Conservation (phyloP, 305 asterid genomes). For the Ilex paraguariensis region DNA sequence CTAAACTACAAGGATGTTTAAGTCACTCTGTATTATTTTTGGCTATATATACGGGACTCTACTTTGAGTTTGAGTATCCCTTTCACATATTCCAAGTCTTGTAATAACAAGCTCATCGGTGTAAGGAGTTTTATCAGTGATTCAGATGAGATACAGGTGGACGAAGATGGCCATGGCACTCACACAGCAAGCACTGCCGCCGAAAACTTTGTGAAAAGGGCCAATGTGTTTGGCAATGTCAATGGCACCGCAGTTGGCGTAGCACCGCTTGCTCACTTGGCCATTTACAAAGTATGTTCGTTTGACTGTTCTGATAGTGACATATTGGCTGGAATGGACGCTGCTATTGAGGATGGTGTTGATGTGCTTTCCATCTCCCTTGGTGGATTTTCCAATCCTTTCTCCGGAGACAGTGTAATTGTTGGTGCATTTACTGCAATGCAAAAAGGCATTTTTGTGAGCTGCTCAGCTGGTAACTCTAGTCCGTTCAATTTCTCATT, state of each 20-base stretch:
- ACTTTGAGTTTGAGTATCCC: too few relatives aligned
- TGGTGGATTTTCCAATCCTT: background rate
- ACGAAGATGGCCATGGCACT: background rate
- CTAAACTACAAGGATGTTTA: too few relatives aligned
- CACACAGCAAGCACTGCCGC: conserved; percentile 3
- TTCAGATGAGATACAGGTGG: background rate
- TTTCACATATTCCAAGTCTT: too few relatives aligned
- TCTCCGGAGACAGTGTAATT: conserved; percentile 1
- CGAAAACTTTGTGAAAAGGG: conserved; percentile 1
- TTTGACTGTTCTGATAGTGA: background rate
- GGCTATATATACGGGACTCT: too few relatives aligned
- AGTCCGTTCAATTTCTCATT: background rate
- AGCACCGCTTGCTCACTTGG: conserved; percentile 14
- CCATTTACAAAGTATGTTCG: conserved; percentile 6
- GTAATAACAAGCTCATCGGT: conserved; percentile 16
- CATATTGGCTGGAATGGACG: conserved; percentile 9
- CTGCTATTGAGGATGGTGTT: conserved; percentile 12
- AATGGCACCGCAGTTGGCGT: conserved; percentile 11
- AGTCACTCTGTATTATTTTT: too few relatives aligned
- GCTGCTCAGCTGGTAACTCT: conserved; percentile 5
- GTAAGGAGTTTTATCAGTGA: background rate
- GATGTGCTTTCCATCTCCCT: conserved; percentile 14
- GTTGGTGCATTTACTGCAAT: conserved; percentile 7
- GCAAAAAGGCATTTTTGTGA: conserved; percentile 11
- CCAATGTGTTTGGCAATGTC: conserved; percentile 3